Percentiles rank a stretch among this genome's conserved stretches.
Evolutionary conservation across 768 basidiomycete species (phyloP).

Genomic region (Agaricus bisporus): DNA sequence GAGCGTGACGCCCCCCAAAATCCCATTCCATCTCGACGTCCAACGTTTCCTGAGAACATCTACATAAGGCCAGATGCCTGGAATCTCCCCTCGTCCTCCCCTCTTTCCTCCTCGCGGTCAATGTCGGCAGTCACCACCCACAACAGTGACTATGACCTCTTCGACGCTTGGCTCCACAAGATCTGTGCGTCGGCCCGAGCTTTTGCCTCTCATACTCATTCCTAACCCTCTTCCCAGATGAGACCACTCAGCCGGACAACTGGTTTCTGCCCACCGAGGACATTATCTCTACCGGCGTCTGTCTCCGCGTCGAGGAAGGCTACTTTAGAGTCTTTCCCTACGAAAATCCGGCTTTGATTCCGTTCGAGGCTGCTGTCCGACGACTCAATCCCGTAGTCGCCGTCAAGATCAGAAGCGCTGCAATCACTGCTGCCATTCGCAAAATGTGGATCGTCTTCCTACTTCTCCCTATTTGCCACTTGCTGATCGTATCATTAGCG

Average conservation of each 20-base stretch:
- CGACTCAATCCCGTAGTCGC: slow-evolving; percentile 79
- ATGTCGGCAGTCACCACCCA: slow-evolving; percentile 36
- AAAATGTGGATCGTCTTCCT: slow-evolving; percentile 43
- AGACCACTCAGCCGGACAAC: slow-evolving; percentile 55
- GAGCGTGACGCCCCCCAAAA: not conserved
- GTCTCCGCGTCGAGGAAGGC: slow-evolving; percentile 52
- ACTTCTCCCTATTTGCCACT: not conserved
- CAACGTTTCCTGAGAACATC: not conserved
- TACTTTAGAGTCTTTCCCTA: slow-evolving; percentile 85
- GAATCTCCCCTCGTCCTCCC: slow-evolving; percentile 9
- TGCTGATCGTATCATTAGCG: slow-evolving; percentile 26
- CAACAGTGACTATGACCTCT: slow-evolving; percentile 70
- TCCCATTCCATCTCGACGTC: slow-evolving; percentile 1
- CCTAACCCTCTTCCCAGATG: slow-evolving; percentile 32
- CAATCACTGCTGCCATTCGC: slow-evolving; percentile 70
- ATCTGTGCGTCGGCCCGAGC: slow-evolving; percentile 39
- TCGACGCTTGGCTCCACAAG: slow-evolving; percentile 74
- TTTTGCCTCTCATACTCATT: not conserved
- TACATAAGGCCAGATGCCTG: slow-evolving; percentile 7
- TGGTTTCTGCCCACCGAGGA: slow-evolving; percentile 81
- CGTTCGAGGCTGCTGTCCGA: slow-evolving; percentile 75
- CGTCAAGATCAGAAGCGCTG: slow-evolving; percentile 69
- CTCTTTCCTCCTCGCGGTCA: slow-evolving; percentile 7
- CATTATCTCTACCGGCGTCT: slow-evolving; percentile 66
- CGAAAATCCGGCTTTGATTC: slow-evolving; percentile 64